Evolutionary conservation across 768 basidiomycete genomes (phyloP).

Genomic region (Tulasnella sp.): DNA sequence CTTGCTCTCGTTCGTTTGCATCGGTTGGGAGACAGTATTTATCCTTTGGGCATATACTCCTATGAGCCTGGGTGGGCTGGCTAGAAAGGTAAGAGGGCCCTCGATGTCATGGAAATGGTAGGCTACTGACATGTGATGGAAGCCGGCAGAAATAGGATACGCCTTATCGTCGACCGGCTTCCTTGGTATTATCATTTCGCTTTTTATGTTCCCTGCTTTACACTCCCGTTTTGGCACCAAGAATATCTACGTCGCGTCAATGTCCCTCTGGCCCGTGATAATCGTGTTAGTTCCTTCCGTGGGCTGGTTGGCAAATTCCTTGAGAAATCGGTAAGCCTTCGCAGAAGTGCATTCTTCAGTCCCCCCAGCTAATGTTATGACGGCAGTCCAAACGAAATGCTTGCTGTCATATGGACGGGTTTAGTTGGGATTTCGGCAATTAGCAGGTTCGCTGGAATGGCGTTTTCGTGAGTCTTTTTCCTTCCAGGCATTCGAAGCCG

Average conservation of each 20-base stretch:
- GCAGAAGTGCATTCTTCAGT: background rate
- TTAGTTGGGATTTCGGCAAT: background rate
- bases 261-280: constrained; percentile 31
- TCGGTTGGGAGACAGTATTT: constrained; percentile 63
- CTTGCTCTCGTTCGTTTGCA: constrained; percentile 48
- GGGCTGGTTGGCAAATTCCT: constrained; percentile 28
- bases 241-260: constrained; percentile 30
- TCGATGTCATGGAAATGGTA: background rate
- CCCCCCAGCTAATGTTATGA: background rate
- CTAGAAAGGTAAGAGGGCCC: constrained; percentile 49
- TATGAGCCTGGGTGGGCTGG: constrained; percentile 53
- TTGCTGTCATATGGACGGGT: constrained; percentile 7
- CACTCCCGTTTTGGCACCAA: constrained; percentile 30
- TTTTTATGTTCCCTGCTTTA: constrained; percentile 32
- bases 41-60: constrained; percentile 66
- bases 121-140: background rate
- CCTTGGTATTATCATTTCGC: constrained; percentile 26
- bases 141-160: constrained; percentile 33
- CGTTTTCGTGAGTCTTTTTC: constrained; percentile 24
- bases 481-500: background rate
- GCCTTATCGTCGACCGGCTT: constrained; percentile 31
- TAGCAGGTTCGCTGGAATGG: constrained; percentile 17
- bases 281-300: constrained; percentile 31
- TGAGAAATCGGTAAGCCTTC: background rate
- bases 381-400: background rate